Evolutionary conservation across 2,329 filamentous ascomycete species (phyloP), one percentile per base, ranked within the genome.

Genomic region (Fusarium sp.): DNA sequence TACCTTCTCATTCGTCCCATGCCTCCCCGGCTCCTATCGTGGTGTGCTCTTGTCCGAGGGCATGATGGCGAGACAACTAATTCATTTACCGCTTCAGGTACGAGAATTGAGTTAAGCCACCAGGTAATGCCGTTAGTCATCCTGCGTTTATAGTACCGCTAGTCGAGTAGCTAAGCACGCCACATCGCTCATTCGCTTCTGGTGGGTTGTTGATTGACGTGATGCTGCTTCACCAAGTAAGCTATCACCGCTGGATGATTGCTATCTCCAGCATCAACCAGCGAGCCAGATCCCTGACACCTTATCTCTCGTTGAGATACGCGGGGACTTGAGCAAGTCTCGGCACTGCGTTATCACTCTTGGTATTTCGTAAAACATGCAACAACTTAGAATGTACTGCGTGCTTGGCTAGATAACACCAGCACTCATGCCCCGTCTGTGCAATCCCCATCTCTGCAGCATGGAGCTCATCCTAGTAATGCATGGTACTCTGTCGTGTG

Each of bases 351-450:
- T 65, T 70, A 63, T 70, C 63, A 69, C 58, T 51, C 72, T 70
- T 70, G 64, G 61, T 66, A 74, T 64, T 61, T 61, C 56, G 56
- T 71, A 63, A 65, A 42, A 38, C 20, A 36, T 57, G 51, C 35
- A 38, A 48, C 39, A 44, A 48, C 41, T 65, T 26, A 48, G 67
- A 52, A 70, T 35, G 47, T 45, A 39, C 49, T 57, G 31, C 48
- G 57, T 51, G 60, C 70, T 75, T 68, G 70, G 73, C 55, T 28
- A 72, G 63, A 74, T 74, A 74, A 70, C 73, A 59, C 33, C 45
- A 70, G 66, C 59, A 57, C 39, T 69, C 60, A 66, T 65, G 48
- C 45, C 58, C 59, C 44, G 35, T 72, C 67, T 56, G 58, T 72
- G 67, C 47, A 59, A 48, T 56, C 67, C 71, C 49, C 51, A 72